Evolutionary conservation across 305 asterid genomes (phyloP), one percentile per base, ranked within the genome.

Genomic region (Fraxinus sp.): DNA sequence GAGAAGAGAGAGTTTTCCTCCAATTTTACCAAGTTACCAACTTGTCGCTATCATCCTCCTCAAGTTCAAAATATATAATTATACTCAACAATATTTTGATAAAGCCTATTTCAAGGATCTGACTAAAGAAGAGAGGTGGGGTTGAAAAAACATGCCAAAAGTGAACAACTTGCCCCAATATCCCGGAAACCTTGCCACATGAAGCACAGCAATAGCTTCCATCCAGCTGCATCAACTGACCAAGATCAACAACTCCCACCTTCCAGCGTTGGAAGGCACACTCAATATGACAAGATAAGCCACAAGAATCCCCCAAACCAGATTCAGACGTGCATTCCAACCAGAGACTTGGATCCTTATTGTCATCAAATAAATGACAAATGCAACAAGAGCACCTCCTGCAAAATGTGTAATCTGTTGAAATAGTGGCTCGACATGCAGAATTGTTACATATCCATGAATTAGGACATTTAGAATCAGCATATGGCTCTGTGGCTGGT

Each of bases 261-360:
- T 95, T 95, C 81, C 95, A 91, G 18, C 86, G 91, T 85, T 91
- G 94, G 83, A 92, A 88, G 73, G 97, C 97, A 85, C 97, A 95
- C 72, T 94, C 98, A 83, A 94, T 90, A 88, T 92, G 98, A 89
- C 98, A 95, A 81, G 98, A 92, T 85, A 92, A 88, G 80, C 98
- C 98, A 88, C 98, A 95, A 1, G 94, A 83, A 49, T 94, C 95
- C 76, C 91, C 97, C 46, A 77, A 82, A 70, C 91, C 92, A 76
- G 94, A 88, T 85, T 93, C 97, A 81, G 97, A 92, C 24, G 89
- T 78, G 89, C 98, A 95, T 83, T 92, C 94, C 90, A 92, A 81
- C 98, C 98, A 95, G 86, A 95, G 95, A 88, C 98, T 95, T 9
- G 97, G 98, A 91, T 94, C 98, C 89, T 95, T 94, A 88, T 94